Evolutionary conservation across 768 basidiomycete species (phyloP).

Genomic region (Epithele typhae): DNA sequence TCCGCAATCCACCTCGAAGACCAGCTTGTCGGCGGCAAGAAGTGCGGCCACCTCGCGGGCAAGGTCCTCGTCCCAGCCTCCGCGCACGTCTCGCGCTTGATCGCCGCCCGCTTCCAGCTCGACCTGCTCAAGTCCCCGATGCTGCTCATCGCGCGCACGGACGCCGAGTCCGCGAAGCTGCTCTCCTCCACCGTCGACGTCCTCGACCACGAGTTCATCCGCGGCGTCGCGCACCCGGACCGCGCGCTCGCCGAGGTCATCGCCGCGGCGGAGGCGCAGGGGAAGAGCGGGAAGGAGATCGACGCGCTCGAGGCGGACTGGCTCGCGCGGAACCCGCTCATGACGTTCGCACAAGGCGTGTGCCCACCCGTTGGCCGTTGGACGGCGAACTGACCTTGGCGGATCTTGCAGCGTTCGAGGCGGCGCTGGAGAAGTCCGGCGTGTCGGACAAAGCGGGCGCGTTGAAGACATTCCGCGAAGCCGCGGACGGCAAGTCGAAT

Average conservation of each 20-base stretch:
- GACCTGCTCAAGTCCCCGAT: conserved; percentile 87
- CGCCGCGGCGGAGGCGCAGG: conserved; percentile 60
- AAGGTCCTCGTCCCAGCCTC: conserved; percentile 92
- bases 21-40: conserved; percentile 92
- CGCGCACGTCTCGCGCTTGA: conserved; percentile 79
- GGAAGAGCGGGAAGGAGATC: conserved; percentile 62
- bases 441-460: conserved; percentile 48
- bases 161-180: conserved; percentile 83
- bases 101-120: conserved; percentile 85
- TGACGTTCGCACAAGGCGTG: conserved; percentile 83
- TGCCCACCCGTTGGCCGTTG: background rate
- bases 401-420: conserved; percentile 46
- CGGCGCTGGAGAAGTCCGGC: conserved; percentile 48
- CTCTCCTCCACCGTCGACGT: conserved; percentile 81
- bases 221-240: conserved; percentile 50
- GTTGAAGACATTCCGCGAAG: conserved; percentile 53
- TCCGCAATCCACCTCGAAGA: conserved; percentile 92
- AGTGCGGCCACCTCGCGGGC: conserved; percentile 89
- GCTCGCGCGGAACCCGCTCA: conserved; percentile 62
- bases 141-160: conserved; percentile 88
- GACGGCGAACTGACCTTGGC: background rate
- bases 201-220: conserved; percentile 75
- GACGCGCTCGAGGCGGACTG: conserved; percentile 74
- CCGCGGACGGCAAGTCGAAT: conserved; percentile 64
- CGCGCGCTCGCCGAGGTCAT: conserved; percentile 66